phyloP scores from a whole-genome alignment of 306 rosid genomes.

The Adenanthera pavonina region DNA sequence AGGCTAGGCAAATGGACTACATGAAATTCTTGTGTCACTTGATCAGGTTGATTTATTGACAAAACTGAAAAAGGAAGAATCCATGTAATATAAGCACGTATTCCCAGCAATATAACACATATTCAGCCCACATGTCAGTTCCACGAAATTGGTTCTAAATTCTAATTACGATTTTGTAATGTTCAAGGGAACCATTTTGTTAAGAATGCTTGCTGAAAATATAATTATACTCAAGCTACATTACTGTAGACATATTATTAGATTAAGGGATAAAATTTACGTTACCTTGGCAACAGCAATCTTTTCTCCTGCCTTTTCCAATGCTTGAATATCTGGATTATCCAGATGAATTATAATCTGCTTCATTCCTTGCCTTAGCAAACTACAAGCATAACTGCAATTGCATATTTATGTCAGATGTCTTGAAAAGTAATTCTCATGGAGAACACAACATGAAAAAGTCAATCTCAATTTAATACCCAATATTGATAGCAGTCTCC shows the following conservation, averaged over 20 bases:
- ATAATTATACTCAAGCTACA: conserved; percentile 14
- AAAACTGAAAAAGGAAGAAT: conserved; percentile 20
- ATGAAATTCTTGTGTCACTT: conserved; percentile 17
- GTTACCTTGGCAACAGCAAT: conserved; percentile 62
- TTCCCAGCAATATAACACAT: conserved; percentile 4
- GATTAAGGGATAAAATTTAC: conserved; percentile 14
- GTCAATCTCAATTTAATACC: conserved; percentile 57
- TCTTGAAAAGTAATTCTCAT: conserved; percentile 29
- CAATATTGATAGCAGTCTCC: conserved; percentile 99
- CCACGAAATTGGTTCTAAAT: conserved; percentile 3
- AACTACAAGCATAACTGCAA: conserved; percentile 92
- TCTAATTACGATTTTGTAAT: background rate
- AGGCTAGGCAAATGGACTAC: background rate
- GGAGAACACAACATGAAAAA: conserved; percentile 22
- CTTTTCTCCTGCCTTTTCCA: conserved; percentile 87
- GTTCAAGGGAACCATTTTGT: conserved; percentile 29
- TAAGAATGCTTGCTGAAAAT: conserved; percentile 20
- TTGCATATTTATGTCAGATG: conserved; percentile 47
- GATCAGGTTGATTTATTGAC: conserved; percentile 5
- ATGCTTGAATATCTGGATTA: conserved; percentile 64
- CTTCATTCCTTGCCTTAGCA: conserved; percentile 97
- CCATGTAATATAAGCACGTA: conserved; percentile 1
- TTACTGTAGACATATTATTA: background rate
- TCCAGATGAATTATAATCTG: conserved; percentile 81
- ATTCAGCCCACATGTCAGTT: conserved; percentile 12